Percentiles rank a stretch among this genome's conserved stretches.
Conservation (phyloP, 768 basidiomycete genomes). For the Boletus sensibilis region DNA sequence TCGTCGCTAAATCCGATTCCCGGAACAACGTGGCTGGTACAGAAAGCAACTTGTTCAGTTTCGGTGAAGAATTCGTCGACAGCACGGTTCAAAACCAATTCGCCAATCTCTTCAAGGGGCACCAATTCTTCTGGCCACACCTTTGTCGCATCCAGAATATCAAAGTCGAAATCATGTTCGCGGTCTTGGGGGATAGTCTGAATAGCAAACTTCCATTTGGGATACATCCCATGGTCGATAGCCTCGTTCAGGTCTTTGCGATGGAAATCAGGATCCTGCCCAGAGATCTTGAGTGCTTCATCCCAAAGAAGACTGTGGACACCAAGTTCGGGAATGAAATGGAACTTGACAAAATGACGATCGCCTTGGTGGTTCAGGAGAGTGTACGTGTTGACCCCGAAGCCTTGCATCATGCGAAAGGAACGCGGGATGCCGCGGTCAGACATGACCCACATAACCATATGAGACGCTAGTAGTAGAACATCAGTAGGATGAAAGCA, state of each 20-base stretch:
- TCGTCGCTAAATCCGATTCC: slow-evolving; percentile 75
- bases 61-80: slow-evolving; percentile 83
- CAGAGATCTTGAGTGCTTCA: slow-evolving; percentile 78
- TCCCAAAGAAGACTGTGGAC: slow-evolving; percentile 87
- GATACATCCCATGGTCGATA: slow-evolving; percentile 64
- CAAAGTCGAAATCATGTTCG: slow-evolving; percentile 84
- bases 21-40: slow-evolving; percentile 60
- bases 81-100: slow-evolving; percentile 60
- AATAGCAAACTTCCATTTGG: slow-evolving; percentile 80
- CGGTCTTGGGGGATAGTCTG: slow-evolving; percentile 59
- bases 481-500: slow-evolving; percentile 14
- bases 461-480: slow-evolving; percentile 54
- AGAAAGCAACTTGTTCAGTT: slow-evolving; percentile 88
- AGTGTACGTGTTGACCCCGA: slow-evolving; percentile 84
- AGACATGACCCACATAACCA: slow-evolving; percentile 84
- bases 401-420: slow-evolving; percentile 86
- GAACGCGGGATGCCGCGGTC: slow-evolving; percentile 86
- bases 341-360: slow-evolving; percentile 85
- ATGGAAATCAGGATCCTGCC: slow-evolving; percentile 91
- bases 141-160: slow-evolving; percentile 85
- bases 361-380: slow-evolving; percentile 66
- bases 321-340: slow-evolving; percentile 78
- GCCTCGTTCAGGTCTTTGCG: slow-evolving; percentile 85
- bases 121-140: slow-evolving; percentile 81
- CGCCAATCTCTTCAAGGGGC: slow-evolving; percentile 75